A percentile compares a stretch with the other conserved stretches of the same genome.
phyloP scores from a whole-genome alignment of 2,329 filamentous ascomycete genomes.

The Fusarium armeniacum region DNA sequence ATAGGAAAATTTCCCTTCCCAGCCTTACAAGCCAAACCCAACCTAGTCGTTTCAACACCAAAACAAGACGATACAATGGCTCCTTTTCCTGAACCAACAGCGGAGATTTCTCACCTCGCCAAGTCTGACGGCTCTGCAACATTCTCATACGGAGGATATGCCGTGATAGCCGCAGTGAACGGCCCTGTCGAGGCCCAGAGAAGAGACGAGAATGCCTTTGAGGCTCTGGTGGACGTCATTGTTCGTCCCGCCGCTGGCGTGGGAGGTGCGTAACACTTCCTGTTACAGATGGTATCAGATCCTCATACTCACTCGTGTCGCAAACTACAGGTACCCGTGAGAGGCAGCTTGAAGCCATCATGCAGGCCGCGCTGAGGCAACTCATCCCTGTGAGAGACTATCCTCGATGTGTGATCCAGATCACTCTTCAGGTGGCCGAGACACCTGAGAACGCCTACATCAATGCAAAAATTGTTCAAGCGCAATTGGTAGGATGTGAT shows the following conservation, averaged over 20 bases:
- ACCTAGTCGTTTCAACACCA: conserved; percentile 29
- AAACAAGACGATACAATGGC: conserved; percentile 57
- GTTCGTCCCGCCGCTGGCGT: conserved; percentile 88
- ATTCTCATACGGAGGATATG: conserved; percentile 82
- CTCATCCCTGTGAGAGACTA: conserved; percentile 82
- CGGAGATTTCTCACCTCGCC: conserved; percentile 70
- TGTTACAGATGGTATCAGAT: conserved; percentile 17
- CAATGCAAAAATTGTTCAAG: conserved; percentile 71
- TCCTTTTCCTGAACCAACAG: conserved; percentile 63
- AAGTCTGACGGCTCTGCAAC: conserved; percentile 85
- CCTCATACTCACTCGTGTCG: conserved; percentile 34
- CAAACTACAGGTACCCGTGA: conserved; percentile 73
- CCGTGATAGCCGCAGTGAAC: conserved; percentile 87
- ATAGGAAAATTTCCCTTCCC: conserved; percentile 43
- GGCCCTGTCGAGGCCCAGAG: conserved; percentile 91
- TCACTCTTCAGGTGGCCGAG: conserved; percentile 82
- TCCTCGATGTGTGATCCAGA: conserved; percentile 82
- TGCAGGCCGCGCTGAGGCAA: conserved; percentile 79
- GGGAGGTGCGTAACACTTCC: conserved; percentile 69
- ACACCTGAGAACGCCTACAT: conserved; percentile 77
- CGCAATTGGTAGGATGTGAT: conserved; percentile 67
- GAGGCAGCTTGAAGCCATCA: conserved; percentile 83
- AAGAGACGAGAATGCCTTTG: conserved; percentile 91
- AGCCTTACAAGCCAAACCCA: conserved; percentile 14
- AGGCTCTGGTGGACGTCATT: conserved; percentile 90